Evolutionary conservation across 805 yeast species (phyloP).

Genomic region (Monosporozyma servazzii): DNA sequence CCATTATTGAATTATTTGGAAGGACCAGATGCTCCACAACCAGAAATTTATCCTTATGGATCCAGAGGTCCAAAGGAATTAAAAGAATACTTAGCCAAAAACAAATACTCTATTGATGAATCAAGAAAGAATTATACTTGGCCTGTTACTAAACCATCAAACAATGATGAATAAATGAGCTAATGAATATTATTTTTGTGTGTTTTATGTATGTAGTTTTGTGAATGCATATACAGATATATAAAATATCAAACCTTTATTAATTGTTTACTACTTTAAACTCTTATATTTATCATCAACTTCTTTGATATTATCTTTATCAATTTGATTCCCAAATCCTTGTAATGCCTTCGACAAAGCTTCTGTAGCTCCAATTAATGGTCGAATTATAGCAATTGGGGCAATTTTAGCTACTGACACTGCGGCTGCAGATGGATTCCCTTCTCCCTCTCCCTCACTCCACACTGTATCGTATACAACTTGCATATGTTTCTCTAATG

Average conservation of each 20-base stretch:
- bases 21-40: conserved; percentile 55
- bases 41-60: conserved; percentile 73
- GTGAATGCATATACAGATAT: neutral
- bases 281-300: conserved; percentile 59
- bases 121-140: conserved; percentile 68
- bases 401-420: conserved; percentile 62
- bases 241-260: neutral
- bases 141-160: conserved; percentile 64
- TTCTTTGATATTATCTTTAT: conserved; percentile 50
- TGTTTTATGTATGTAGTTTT: neutral
- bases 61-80: conserved; percentile 77
- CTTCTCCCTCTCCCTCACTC: conserved; percentile 36
- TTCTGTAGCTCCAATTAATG: conserved; percentile 88
- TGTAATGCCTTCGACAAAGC: conserved; percentile 73
- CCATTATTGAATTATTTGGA: conserved; percentile 80
- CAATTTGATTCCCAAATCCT: conserved; percentile 76
- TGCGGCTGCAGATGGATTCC: conserved; percentile 57
- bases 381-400: conserved; percentile 73
- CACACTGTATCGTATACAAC: conserved; percentile 57
- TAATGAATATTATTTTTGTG: neutral
- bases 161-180: conserved; percentile 1
- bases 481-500: conserved; percentile 58
- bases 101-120: conserved; percentile 60
- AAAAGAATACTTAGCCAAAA: conserved; percentile 48
- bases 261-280: neutral